Evolutionary conservation across 495 filamentous ascomycete species (phyloP).

Genomic region (Sabuloglossum arenarium): DNA sequence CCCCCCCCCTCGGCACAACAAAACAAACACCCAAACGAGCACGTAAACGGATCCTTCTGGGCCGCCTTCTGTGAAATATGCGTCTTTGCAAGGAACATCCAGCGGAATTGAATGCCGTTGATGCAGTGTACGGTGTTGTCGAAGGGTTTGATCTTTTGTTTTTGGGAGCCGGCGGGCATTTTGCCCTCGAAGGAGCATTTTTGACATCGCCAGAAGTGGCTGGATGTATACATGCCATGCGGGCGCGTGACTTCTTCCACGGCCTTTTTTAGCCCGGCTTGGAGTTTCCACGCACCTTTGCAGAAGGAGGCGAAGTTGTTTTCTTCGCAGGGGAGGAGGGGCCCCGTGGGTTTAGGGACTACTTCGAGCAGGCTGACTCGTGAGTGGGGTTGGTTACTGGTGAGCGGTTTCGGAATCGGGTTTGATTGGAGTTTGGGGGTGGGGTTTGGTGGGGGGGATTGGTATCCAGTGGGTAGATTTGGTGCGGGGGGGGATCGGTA

Average conservation of each 20-base stretch:
- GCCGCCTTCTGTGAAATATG: conserved; percentile 16
- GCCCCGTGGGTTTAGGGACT: background rate
- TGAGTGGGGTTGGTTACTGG: too few species aligned
- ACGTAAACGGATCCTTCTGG: conserved; percentile 13
- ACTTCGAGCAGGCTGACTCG: background rate
- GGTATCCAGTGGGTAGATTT: too few species aligned
- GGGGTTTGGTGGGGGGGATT: too few species aligned
- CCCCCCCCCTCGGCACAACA: conserved; percentile 21
- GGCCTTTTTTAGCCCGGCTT: conserved; percentile 20
- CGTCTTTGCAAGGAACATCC: conserved; percentile 28
- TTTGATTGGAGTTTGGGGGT: too few species aligned
- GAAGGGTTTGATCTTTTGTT: conserved; percentile 7
- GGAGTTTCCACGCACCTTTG: conserved; percentile 28
- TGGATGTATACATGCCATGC: conserved; percentile 17
- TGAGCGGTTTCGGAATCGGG: too few species aligned
- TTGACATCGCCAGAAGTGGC: conserved; percentile 21
- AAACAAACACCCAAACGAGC: conserved; percentile 22
- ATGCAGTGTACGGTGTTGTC: conserved; percentile 6
- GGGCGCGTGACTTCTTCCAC: conserved; percentile 13
- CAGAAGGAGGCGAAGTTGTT: conserved; percentile 30
- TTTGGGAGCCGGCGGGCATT: background rate
- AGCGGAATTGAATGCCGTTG: conserved; percentile 23
- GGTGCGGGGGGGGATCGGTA: too few species aligned
- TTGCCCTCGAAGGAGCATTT: conserved; percentile 23
- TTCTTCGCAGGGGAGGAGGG: conserved; percentile 16